Conservation (phyloP, 768 basidiomycete genomes). For the Pisolithus tinctorius region DNA sequence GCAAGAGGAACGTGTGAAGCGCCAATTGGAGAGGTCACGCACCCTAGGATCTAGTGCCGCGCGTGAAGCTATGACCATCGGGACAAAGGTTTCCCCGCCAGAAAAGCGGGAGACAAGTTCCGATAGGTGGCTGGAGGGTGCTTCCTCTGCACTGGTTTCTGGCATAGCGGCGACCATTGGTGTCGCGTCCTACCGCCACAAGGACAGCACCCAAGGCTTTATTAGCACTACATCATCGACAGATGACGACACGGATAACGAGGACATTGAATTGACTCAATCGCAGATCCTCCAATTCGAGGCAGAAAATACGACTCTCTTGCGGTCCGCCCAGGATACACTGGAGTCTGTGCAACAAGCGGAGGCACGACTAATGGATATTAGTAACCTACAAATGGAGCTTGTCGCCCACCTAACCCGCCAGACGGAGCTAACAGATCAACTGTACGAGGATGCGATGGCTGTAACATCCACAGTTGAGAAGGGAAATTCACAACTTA, state of each 20-base stretch:
- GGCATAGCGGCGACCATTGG: constrained; percentile 59
- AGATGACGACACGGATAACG: constrained; percentile 58
- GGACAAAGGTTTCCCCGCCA: constrained; percentile 23
- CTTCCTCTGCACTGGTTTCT: constrained; percentile 46
- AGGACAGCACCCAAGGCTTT: constrained; percentile 16
- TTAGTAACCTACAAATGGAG: constrained; percentile 89
- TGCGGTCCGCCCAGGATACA: constrained; percentile 79
- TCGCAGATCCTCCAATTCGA: constrained; percentile 93
- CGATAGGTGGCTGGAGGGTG: constrained; percentile 57
- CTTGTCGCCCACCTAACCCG: constrained; percentile 79
- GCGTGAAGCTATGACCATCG: constrained; percentile 49
- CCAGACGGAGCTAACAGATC: constrained; percentile 90
- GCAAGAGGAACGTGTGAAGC: constrained; percentile 90
- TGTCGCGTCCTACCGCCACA: constrained; percentile 31
- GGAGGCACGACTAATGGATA: constrained; percentile 87
- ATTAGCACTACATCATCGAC: constrained; percentile 27
- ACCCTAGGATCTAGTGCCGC: constrained; percentile 79
- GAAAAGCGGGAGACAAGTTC: constrained; percentile 14
- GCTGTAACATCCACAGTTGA: constrained; percentile 79
- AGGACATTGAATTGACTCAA: constrained; percentile 74
- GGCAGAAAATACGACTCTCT: constrained; percentile 80
- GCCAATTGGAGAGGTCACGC: constrained; percentile 77
- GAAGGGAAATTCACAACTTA: constrained; percentile 85
- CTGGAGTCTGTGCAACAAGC: constrained; percentile 88
- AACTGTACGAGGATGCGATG: constrained; percentile 92